A percentile compares a stretch with the other conserved stretches of the same genome.
phyloP scores from a whole-genome alignment of 2,329 filamentous ascomycete genomes.

The Trichoderma oligosporum region DNA sequence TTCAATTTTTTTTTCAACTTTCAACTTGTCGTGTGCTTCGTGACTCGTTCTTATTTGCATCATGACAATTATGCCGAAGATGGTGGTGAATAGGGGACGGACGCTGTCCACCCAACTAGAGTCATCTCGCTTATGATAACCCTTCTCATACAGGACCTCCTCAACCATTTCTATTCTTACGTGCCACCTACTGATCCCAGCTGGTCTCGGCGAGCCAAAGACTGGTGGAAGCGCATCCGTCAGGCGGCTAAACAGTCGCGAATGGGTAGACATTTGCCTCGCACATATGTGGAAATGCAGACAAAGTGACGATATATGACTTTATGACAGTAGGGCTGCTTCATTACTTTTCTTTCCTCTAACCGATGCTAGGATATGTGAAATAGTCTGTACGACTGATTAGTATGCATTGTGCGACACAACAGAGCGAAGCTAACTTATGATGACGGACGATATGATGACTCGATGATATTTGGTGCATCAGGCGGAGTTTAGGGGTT shows the following conservation, averaged over 20 bases:
- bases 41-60: neutral
- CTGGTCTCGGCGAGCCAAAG: conserved; percentile 30
- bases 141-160: conserved; percentile 29
- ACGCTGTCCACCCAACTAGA: neutral
- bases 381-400: neutral
- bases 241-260: conserved; percentile 35
- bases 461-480: neutral
- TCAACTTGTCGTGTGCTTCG: neutral
- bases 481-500: neutral
- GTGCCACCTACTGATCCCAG: conserved; percentile 28
- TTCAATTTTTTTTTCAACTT: neutral
- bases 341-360: neutral
- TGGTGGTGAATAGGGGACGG: neutral
- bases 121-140: conserved; percentile 17
- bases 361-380: neutral
- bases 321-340: neutral
- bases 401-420: neutral
- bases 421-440: neutral
- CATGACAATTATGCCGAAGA: neutral
- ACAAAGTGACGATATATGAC: conserved; percentile 24
- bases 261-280: conserved; percentile 34
- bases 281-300: conserved; percentile 34
- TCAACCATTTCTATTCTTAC: conserved; percentile 30
- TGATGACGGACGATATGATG: neutral
- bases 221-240: conserved; percentile 36